These are phyloP conservation scores for Graphilbum ipis-grandicollis DNA, from an alignment of 2,329 filamentous ascomycete genomes.

Conservation along the genomic window DNA sequence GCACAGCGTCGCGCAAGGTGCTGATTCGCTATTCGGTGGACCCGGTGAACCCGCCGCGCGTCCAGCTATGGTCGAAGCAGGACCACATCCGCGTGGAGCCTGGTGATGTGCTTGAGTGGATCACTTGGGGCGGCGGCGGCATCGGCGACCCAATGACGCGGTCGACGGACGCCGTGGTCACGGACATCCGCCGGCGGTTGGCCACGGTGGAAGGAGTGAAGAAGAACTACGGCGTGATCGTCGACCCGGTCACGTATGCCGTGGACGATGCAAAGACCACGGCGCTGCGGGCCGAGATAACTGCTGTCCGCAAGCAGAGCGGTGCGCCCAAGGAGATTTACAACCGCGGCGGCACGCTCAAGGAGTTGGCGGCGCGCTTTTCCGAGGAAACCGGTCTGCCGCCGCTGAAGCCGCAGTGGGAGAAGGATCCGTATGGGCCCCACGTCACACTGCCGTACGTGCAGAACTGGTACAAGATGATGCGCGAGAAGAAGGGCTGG, in stretches of 20 bases:
- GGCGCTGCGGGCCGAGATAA: slow-evolving; percentile 16
- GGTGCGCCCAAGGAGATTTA: slow-evolving; percentile 14
- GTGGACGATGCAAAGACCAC: slow-evolving; percentile 20
- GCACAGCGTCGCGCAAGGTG: slow-evolving; percentile 22
- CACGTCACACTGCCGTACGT: slow-evolving; percentile 25
- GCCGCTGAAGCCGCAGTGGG: slow-evolving; percentile 25
- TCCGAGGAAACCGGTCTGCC: slow-evolving; percentile 23
- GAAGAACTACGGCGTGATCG: slow-evolving; percentile 26
- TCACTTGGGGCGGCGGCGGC: slow-evolving; percentile 31
- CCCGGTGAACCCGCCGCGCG: slow-evolving; percentile 13
- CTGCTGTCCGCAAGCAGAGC: slow-evolving; percentile 4
- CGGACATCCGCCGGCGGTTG: slow-evolving; percentile 25
- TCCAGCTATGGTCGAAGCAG: slow-evolving; percentile 25
- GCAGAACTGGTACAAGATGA: slow-evolving; percentile 22
- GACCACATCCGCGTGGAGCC: slow-evolving; percentile 26
- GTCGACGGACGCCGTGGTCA: slow-evolving; percentile 22
- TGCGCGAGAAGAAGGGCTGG: slow-evolving; percentile 9
- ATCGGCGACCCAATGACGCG: slow-evolving; percentile 27
- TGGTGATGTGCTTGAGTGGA: slow-evolving; percentile 29
- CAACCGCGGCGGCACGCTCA: slow-evolving; percentile 24
- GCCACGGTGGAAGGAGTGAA: slow-evolving; percentile 24
- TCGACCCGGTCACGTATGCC: slow-evolving; percentile 17
- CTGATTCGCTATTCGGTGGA: slow-evolving; percentile 22
- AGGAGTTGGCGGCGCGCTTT: slow-evolving; percentile 17
- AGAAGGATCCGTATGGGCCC: slow-evolving; percentile 24